Base-by-base conservation (phyloP, 768 basidiomycete genomes). In the Naganishia antarctica region DNA sequence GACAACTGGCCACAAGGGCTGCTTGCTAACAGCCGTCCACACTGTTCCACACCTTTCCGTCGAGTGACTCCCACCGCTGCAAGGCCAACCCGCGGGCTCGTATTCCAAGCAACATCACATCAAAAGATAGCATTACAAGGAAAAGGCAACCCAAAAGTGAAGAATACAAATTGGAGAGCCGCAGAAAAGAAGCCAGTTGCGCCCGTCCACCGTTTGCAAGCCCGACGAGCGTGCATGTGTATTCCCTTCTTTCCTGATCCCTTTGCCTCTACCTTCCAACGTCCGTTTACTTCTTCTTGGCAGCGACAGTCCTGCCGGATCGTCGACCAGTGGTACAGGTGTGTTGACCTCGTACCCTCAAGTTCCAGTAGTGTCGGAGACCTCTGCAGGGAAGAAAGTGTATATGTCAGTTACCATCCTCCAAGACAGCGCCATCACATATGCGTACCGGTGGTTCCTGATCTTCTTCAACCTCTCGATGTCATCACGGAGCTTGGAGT, bases 381-480 rank as follows among this genome's bases (percentile, higher is more conserved):
- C 93, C 93, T 88, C 91, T 68, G 63, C 49, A 65, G 16, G 34
- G 16, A 44, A 11, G 23, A 18, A n/a, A 32, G 8, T 15, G 18
- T 26, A 25, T 9, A 6, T 9, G 43, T 45, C 28, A 60, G n/a
- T n/a, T n/a, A 29, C 11, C 4, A 40, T 23, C 26, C 1, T 29
- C 44, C 8, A 28, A 18, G 18, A 32, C 26, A n/a, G 18, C 21
- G 23, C 60, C 15, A 34, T 25, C 16, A 37, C n/a, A n/a, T n/a
- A 34, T n/a, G 59, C 64, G 23, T 26, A 65, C 64, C 64, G 87
- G 78, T 99, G 94, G 47, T 91, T 89, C 70, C 93, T 86, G 78
- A 99, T 99, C 84, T 98, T 98, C 87, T 98, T 99, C 80, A 99
- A 80, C 63, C 96, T 84, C 83, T 99, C 96, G 68, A 99, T 83